Evolutionary conservation across 2,329 filamentous ascomycete genomes (phyloP), one percentile per base, ranked within the genome.

Genomic region (Aspergillus fischeri): DNA sequence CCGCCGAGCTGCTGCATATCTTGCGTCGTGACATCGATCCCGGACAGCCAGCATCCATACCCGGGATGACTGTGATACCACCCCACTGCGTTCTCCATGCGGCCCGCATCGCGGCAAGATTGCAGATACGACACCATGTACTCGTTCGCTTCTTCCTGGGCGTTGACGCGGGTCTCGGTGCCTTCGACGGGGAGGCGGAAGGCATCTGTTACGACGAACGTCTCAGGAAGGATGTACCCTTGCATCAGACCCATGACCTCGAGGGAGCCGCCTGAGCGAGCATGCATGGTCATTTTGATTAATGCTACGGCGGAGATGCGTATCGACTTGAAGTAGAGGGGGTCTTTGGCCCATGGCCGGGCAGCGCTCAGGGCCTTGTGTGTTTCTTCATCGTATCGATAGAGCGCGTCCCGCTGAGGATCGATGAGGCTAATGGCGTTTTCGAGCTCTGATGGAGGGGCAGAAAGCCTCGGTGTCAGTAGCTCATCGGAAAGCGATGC

Each of bases 241-340:
- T 96, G 90, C 94, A 99, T 99, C 66, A 99, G 76, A 56, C 94
- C 94, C 94, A 99, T 99, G 67, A 99, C 85, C 79, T 99, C 94
- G 63, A 97, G 83, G 28, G 85, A 86, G 56, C 94, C 93, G 63
- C 94, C 94, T 0, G 91, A 92, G n/a, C 94, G 90, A 9, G 94
- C 94, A 74, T 99, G 94, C 90, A 97, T 97, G 63, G 95, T 91
- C 94, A 99, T 99, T 79, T 99, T 99, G 66, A 97, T 85, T 58
- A 99, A 84, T 4, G 94, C 94, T 11, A 96, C 88, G 57, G 94
- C 92, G 53, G 91, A 95, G 76, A 99, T 93, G 68, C 92, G 91
- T 49, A 97, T 91, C 54, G 89, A 84, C 73, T 93, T 95, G 84
- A 97, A 99, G 80, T 97, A 87, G 74, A 91, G 83, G 0, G 89